Base-by-base conservation (phyloP, 1,284 basidiomycete genomes). In the Pisolithus thermaeus region DNA sequence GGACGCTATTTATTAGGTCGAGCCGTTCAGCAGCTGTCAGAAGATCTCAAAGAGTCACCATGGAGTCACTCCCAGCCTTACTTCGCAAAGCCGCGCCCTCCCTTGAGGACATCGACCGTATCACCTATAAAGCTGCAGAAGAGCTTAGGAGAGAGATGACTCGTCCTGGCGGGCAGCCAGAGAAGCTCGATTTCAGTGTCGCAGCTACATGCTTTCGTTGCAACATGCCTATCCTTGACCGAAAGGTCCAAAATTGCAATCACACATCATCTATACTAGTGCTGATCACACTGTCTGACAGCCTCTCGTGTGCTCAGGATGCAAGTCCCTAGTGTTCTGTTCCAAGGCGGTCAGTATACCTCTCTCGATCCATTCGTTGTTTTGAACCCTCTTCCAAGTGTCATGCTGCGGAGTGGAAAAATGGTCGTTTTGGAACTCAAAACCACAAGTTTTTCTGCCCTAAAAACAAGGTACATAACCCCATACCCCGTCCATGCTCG, bases 371-470 rank as follows among this genome's bases (percentile, higher is more conserved):
- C 8, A n/a, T 18, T n/a, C 16, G 27, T 25, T n/a, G 25, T 27
- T n/a, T 39, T 52, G 25, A 56, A 38, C 7, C n/a, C 32, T 0
- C 18, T 35, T 47, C 20, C 16, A 43, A 66, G 64, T 70, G 68
- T 51, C 64, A 70, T 55, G 50, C 65, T 14, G 52, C 57, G 23
- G 48, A 67, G 46, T 70, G 68, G 64, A 66, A 66, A 54, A 25
- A 7, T 11, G 68, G 64, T 25, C 58, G 52, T 37, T 48, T 62
- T 25, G 68, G 68, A 16, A 49, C 61, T 3, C 60, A 62, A 18
- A 65, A 65, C 7, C 72, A 72, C 43, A 71, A 67, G 42, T n/a
- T 52, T 28, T 62, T 72, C 27, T 72, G 70, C 49, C 52, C 62
- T 38, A 62, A 59, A 45, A 72, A 73, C 50, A 70, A 72, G 61